phyloP scores from a whole-genome alignment of 495 filamentous ascomycete genomes.

The Lepidopterella palustris region DNA sequence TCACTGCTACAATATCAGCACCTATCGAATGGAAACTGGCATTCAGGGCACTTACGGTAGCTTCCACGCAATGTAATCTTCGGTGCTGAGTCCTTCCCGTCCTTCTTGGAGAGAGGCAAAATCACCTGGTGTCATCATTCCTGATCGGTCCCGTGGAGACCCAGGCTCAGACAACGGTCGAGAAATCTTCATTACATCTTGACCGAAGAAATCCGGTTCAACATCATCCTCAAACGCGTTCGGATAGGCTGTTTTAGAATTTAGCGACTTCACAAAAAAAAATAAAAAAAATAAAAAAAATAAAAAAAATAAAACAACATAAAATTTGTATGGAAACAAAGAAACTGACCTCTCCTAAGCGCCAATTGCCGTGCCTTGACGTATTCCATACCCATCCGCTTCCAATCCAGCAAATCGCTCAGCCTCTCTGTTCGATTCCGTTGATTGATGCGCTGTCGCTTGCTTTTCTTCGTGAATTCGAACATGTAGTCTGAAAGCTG shows the following conservation, averaged over 20 bases:
- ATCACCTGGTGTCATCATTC: slow-evolving; percentile 99
- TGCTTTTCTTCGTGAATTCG: slow-evolving; percentile 89
- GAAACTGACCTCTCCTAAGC: slow-evolving; percentile 65
- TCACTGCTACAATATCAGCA: slow-evolving; percentile 39
- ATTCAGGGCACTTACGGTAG: slow-evolving; percentile 68
- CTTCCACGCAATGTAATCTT: slow-evolving; percentile 98
- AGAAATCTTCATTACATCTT: slow-evolving; percentile 85
- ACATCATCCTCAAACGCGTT: slow-evolving; percentile 70
- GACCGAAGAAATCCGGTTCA: slow-evolving; percentile 75
- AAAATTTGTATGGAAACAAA: no score
- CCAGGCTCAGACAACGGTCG: slow-evolving; percentile 90
- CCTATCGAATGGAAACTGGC: not conserved
- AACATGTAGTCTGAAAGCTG: slow-evolving; percentile 90
- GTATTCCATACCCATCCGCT: slow-evolving; percentile 98
- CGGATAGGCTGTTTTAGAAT: slow-evolving; percentile 62
- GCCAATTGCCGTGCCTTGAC: slow-evolving; percentile 94
- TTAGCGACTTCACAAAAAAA: slow-evolving; percentile 3
- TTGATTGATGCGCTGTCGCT: slow-evolving; percentile 95
- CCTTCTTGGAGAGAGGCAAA: slow-evolving; percentile 95
- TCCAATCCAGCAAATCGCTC: slow-evolving; percentile 95
- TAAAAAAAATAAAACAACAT: no score
- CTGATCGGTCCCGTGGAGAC: slow-evolving; percentile 79
- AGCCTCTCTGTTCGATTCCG: slow-evolving; percentile 94
- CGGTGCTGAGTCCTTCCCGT: slow-evolving; percentile 84
- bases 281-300: not conserved